Base-by-base conservation (phyloP, 192 early-diverging fungal genomes). In the Powellomyces hirtus region DNA sequence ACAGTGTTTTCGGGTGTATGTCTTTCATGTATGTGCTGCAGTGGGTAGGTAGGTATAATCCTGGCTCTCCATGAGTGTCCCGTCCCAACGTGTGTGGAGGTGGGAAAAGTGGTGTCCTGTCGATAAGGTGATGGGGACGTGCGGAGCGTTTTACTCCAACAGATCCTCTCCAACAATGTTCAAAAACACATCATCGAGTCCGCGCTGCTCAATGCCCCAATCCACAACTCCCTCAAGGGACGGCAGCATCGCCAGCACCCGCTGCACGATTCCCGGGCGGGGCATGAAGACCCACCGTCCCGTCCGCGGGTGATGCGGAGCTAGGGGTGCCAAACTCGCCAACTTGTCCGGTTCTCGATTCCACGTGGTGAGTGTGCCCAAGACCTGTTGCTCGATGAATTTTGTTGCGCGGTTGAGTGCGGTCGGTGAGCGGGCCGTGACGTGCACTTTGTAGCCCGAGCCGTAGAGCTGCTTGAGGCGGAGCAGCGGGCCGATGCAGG, bases 391-490 rank as follows among this genome's bases (percentile, higher is more conserved):
- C 67, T 80, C 81, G 16, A 83, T 36, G 45, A 40, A 81, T 52
- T 44, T 29, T 24, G 50, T 36, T 24, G 70, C 72, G 57, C 74
- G 14, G 30, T 73, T 52, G 27, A 68, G 42, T 0, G 37, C 27
- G 10, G 22, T 18, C 5, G 20, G 36, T 20, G 84, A 80, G 24
- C 84, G 79, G 53, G 76, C 65, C n/a, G 77, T 84, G 68, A 87
- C 80, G 26, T 58, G 74, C 52, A 92, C 70, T 74, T 86, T 88
- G 74, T 89, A 92, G 2, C 88, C 89, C 16, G 80, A 72, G 8
- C 89, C 90, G 73, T 90, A 92, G 16, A 86, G 59, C 26, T 90
- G 74, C 72, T 92, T 92, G 34, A 92, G 77, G 22, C 86, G 75
- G 26, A 88, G 76, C 38, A 77, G 86, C 22, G 75, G 72, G 20